Evolutionary conservation across 2,329 filamentous ascomycete genomes (phyloP).

Genomic region (Dryadomyces quercivorus): DNA sequence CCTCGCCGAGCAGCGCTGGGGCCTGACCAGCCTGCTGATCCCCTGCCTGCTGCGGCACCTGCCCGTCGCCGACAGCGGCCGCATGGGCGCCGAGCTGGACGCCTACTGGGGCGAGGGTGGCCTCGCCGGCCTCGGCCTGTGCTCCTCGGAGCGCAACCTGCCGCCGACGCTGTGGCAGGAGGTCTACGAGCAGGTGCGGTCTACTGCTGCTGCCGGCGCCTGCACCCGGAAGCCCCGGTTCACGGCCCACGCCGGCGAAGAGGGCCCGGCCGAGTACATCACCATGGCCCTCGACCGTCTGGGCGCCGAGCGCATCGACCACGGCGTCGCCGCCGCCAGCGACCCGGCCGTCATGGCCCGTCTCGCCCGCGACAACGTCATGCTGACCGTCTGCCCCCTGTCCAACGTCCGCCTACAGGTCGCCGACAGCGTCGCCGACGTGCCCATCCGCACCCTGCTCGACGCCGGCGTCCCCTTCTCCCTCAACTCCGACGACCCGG

Average conservation of each 20-base stretch:
- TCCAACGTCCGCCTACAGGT: constrained; percentile 57
- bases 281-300: constrained; percentile 48
- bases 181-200: constrained; percentile 42
- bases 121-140: constrained; percentile 17
- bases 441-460: constrained; percentile 52
- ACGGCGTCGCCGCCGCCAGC: constrained; percentile 55
- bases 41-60: constrained; percentile 63
- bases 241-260: constrained; percentile 69
- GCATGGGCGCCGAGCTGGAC: constrained; percentile 29
- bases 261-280: constrained; percentile 58
- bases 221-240: constrained; percentile 24
- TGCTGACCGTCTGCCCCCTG: constrained; percentile 62
- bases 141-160: constrained; percentile 21
- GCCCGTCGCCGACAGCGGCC: constrained; percentile 42
- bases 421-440: constrained; percentile 36
- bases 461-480: constrained; percentile 54
- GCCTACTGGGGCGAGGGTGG: constrained; percentile 26
- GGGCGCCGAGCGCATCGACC: constrained; percentile 56
- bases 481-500: constrained; percentile 64
- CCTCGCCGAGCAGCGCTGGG: constrained; percentile 44
- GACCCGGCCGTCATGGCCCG: constrained; percentile 45
- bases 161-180: constrained; percentile 42
- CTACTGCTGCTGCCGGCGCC: constrained; percentile 20
- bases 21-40: constrained; percentile 53
- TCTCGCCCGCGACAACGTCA: constrained; percentile 41